These are phyloP conservation scores for Solanum medicagineum DNA, from an alignment of 257 asterid species.

Conservation along the genomic window DNA sequence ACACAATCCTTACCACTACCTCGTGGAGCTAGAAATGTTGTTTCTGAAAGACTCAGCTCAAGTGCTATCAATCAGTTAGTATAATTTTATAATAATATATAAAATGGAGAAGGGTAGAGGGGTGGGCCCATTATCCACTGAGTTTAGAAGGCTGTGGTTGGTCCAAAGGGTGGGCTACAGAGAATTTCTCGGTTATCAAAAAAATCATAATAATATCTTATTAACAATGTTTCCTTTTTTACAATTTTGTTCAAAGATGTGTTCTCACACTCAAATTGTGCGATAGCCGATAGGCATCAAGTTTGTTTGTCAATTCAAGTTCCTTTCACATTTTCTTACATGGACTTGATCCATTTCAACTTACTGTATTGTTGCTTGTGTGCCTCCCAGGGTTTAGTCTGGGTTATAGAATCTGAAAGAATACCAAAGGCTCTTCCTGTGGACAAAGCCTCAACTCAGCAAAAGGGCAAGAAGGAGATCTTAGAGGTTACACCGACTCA, in stretches of 20 bases:
- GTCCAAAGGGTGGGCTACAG: too few species aligned
- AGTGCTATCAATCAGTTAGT: neutral
- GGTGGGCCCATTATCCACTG: too few species aligned
- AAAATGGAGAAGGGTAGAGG: too few species aligned
- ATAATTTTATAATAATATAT: neutral
- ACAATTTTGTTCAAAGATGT: neutral
- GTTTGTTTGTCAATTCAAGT: neutral
- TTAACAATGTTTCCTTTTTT: neutral
- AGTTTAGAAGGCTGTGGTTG: too few species aligned
- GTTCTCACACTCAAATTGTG: neutral
- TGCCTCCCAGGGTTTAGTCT: conserved; percentile 47
- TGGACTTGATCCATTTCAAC: neutral
- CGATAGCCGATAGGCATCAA: neutral
- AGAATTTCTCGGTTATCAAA: too few species aligned
- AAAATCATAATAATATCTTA: neutral
- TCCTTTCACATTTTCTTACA: neutral
- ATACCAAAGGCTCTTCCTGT: conserved; percentile 33
- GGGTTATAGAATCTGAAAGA: conserved; percentile 70
- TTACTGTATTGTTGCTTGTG: neutral
- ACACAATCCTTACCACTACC: too few species aligned
- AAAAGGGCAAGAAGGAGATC: conserved; percentile 48
- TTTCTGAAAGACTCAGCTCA: too few species aligned
- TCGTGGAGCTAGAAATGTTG: too few species aligned
- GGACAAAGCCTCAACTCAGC: conserved; percentile 41
- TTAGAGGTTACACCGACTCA: conserved; percentile 64